Conservation (phyloP, 2,329 filamentous ascomycete species). For the Clarireedia homoeocarpa region DNA sequence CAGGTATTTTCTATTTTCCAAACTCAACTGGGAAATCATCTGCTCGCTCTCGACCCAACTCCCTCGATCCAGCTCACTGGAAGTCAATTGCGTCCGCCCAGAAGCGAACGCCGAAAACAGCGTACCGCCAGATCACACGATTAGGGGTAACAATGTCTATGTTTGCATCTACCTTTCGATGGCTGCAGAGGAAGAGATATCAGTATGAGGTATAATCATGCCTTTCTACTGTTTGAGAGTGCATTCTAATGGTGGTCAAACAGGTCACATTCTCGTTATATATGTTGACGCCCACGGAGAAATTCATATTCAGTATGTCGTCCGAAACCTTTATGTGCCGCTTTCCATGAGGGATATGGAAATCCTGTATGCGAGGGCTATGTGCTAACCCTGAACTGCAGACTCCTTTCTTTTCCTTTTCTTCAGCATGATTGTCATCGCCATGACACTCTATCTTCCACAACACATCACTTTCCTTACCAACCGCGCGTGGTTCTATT, state of each 20-base stretch:
- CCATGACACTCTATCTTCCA: conserved; percentile 84
- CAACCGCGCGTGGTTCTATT: conserved; percentile 89
- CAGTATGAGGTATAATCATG: conserved; percentile 62
- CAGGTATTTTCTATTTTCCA: background rate
- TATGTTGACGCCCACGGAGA: conserved; percentile 94
- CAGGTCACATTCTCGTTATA: conserved; percentile 95
- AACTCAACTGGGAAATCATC: background rate
- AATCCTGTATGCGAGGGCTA: background rate
- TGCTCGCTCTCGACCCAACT: background rate
- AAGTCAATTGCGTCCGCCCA: background rate
- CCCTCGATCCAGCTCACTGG: background rate
- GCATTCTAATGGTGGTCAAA: conserved; percentile 59
- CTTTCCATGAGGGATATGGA: background rate
- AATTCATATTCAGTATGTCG: conserved; percentile 87
- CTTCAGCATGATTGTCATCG: conserved; percentile 77
- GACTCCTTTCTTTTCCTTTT: conserved; percentile 90
- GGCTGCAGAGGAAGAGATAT: conserved; percentile 92
- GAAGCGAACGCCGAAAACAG: background rate
- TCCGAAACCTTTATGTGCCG: background rate
- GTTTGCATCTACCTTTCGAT: conserved; percentile 52
- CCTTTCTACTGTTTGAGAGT: background rate
- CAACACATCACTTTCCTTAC: conserved; percentile 79
- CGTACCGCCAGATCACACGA: background rate
- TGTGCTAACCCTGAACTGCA: conserved; percentile 32
- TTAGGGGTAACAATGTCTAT: conserved; percentile 24